phyloP scores from a whole-genome alignment of 345 rosid species.

The Gossypium raimondii region DNA sequence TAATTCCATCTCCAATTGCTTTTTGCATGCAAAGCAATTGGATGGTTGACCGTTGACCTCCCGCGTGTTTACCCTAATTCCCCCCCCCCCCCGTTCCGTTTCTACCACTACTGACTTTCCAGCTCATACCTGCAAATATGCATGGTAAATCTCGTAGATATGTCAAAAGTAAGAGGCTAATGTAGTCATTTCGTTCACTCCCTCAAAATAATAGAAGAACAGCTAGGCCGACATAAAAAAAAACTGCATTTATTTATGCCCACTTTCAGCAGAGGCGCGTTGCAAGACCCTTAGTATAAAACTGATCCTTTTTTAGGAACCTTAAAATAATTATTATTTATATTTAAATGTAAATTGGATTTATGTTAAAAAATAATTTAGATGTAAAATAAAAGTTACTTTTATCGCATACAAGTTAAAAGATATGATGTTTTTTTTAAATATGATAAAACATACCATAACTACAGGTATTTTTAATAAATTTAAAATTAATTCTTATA shows the following conservation, averaged over 20 bases:
- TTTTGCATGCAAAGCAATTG: neutral
- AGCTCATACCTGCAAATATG: neutral
- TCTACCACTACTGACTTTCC: constrained; percentile 26
- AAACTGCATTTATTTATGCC: constrained; percentile 10
- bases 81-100: constrained; percentile 44
- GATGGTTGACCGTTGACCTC: constrained; percentile 48
- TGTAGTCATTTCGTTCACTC: neutral
- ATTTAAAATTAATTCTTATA: no score
- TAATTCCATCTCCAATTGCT: neutral
- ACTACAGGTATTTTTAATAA: no score
- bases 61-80: constrained; percentile 31
- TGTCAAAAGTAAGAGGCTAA: fast-evolving
- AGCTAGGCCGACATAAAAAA: constrained; percentile 40
- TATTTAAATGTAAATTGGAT: no score
- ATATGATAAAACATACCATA: no score
- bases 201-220: constrained; percentile 36
- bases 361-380: no score
- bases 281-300: neutral
- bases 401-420: no score
- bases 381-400: no score
- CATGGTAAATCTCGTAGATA: constrained; percentile 17
- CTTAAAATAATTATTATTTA: no score
- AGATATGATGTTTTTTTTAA: no score
- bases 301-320: neutral
- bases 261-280: constrained; percentile 27